Evolutionary conservation across 345 rosid species (phyloP).

Genomic region (Hibiscus trionum): DNA sequence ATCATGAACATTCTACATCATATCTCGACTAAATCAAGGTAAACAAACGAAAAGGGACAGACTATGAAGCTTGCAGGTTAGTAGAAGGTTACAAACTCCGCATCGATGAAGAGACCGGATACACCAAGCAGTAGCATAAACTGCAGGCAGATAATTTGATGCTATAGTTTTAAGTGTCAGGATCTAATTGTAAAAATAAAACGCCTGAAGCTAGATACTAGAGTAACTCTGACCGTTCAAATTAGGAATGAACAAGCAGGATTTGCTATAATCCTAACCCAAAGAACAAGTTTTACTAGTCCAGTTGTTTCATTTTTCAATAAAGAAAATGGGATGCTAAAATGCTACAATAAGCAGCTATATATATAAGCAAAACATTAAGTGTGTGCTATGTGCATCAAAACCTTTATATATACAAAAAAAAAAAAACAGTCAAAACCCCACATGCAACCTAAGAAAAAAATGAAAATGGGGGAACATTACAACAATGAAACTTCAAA

Average conservation of each 20-base stretch:
- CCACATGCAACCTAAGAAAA: slow-evolving; percentile 10
- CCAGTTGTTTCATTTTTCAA: background rate
- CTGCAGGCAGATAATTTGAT: background rate
- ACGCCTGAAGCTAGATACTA: background rate
- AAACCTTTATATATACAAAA: background rate
- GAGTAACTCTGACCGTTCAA: background rate
- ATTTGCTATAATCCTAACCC: background rate
- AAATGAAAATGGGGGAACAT: background rate
- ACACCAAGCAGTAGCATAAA: background rate
- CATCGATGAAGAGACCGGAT: background rate
- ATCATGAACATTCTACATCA: background rate
- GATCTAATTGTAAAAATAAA: background rate
- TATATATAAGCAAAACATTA: background rate
- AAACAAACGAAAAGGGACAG: background rate
- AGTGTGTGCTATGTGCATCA: background rate
- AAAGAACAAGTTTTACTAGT: background rate
- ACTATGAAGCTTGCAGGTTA: background rate
- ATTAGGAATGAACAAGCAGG: background rate
- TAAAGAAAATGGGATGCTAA: background rate
- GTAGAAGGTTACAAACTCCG: background rate
- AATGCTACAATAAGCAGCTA: background rate
- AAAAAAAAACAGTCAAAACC: background rate
- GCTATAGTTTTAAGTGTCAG: background rate
- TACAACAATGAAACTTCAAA: background rate
- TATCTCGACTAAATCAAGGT: background rate